These are phyloP conservation scores for Tetragonia tetragonoides DNA, from an alignment of 148 eudicot species.

Conservation along the genomic window DNA sequence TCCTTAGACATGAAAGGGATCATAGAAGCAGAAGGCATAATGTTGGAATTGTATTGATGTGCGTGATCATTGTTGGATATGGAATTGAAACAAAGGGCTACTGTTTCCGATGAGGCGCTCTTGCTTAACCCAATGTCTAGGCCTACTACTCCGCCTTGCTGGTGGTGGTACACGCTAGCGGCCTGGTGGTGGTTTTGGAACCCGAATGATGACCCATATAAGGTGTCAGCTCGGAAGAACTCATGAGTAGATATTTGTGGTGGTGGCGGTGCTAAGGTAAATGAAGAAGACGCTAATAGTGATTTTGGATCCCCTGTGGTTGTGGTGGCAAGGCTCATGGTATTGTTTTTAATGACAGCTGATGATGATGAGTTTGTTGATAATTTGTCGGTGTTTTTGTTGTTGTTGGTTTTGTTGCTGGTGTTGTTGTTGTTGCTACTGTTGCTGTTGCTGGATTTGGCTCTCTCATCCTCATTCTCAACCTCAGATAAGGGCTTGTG, in stretches of 20 bases:
- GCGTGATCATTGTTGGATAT: conserved; percentile 10
- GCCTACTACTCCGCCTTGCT: background rate
- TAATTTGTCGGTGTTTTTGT: conserved; percentile 21
- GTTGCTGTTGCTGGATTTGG: conserved; percentile 25
- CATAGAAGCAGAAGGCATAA: conserved; percentile 21
- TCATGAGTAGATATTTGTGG: conserved; percentile 36
- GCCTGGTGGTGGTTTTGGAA: conserved; percentile 15
- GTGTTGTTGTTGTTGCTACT: conserved; percentile 24
- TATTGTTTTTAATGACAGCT: background rate
- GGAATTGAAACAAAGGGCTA: conserved; percentile 33
- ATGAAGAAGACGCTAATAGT: background rate
- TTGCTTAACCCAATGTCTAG: conserved; percentile 12
- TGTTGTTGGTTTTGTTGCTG: conserved; percentile 16
- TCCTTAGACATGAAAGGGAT: conserved; percentile 37
- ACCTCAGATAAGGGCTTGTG: conserved; percentile 72
- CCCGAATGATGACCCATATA: conserved; percentile 32
- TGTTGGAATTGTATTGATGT: conserved; percentile 28
- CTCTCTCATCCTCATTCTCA: conserved; percentile 43
- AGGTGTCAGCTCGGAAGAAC: conserved; percentile 29
- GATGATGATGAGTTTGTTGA: background rate
- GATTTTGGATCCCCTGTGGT: background rate
- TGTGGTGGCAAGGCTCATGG: background rate
- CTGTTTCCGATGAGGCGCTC: conserved; percentile 28
- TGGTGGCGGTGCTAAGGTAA: conserved; percentile 22
- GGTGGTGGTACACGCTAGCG: too few species aligned